Evolutionary conservation across 371 early-diverging fungal genomes (phyloP), one percentile per base, ranked within the genome.

Genomic region (Mortierella sp.): DNA sequence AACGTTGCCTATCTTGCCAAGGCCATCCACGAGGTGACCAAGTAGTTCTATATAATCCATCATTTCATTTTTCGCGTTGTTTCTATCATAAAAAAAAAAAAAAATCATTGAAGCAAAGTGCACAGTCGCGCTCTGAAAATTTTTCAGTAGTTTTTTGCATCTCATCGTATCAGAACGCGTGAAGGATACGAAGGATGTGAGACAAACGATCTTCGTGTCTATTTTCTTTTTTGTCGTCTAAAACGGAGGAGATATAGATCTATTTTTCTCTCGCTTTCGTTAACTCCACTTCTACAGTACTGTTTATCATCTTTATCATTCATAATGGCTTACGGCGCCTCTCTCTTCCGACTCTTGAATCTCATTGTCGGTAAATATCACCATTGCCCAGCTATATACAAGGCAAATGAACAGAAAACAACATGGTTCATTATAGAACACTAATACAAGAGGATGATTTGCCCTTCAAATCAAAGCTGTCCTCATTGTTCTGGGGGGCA

Each of bases 1-100:
- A 99, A 98, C 83, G 98, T 97, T 84, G 87, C 92, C 80, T 96
- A 97, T 83, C 89, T 99, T 51, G 98, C 98, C 55, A 89, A 96
- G 82, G 93, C 96, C 49, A 96, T 99, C 67, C 95, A 97, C 82
- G 90, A 91, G 64, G 97, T 98, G 61, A 97, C 97, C 85, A 93
- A 92, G 82, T 83, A 85, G 78, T 52, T 4, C n/a, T n/a, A n/a
- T 8, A 17, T 23, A 11, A 2, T 7, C 19, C 8, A 30, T 27
- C 32, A 17, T 37, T 56, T 32, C 21, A 44, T 56, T 56, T 30
- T 30, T 37, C 28, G 21, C 19, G 15, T 61, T 51, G 39, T 31
- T 44, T 24, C 43, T 57, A 30, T 57, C 17, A 43, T 49, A 48
- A 37, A 39, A 34, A 34, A 50, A 50, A 26, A 6, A 26, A 28